Evolutionary conservation across 2,329 filamentous ascomycete species (phyloP), one percentile per base, ranked within the genome.

Genomic region (Aspergillus viridinutans): DNA sequence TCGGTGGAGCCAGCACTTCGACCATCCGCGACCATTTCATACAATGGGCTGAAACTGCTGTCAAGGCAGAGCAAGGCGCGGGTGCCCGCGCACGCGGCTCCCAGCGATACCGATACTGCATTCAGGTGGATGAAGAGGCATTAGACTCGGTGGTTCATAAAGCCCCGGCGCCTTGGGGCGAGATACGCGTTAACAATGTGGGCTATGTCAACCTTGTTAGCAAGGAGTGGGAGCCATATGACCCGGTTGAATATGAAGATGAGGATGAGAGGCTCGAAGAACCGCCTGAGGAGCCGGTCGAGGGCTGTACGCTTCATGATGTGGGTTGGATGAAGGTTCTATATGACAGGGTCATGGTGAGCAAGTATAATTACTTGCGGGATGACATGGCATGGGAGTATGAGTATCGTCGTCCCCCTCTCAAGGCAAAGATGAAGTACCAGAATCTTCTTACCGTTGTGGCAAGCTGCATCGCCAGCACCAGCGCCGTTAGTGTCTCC

Each of bases 321-420:
- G 60, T 64, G n/a, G 61, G 61, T 23, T 62, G 60, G 61, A 64
- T 62, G 60, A 64, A 58, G 8, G 48, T 61, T 17, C 25, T 21
- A 0, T 62, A 51, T 50, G 32, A 54, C 43, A 28, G 20, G 20
- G 56, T 49, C 12, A 17, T 56, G 56, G 3, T 56, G 21, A 25
- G 28, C 9, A 54, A 26, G 10, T 59, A 53, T 23, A 12, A 54
- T 23, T 10, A 56, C n/a, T 6, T 62, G 12, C n/a, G 25, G 21
- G 43, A 55, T 49, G 17, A 20, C 23, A 14, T 53, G 23, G 54
- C 58, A 38, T 64, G 60, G 60, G 35, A 60, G 57, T 62, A 58
- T 50, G 28, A 29, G 14, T 50, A 45, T 43, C 56, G n/a, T 21
- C 40, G 40, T 21, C 40, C 40, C 12, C 40, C 40, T 21, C 8